A percentile compares a stretch with the other conserved stretches of the same genome.
These are phyloP conservation scores for Andrographis paniculata DNA, from an alignment of 305 asterid species.

Conservation along the genomic window DNA sequence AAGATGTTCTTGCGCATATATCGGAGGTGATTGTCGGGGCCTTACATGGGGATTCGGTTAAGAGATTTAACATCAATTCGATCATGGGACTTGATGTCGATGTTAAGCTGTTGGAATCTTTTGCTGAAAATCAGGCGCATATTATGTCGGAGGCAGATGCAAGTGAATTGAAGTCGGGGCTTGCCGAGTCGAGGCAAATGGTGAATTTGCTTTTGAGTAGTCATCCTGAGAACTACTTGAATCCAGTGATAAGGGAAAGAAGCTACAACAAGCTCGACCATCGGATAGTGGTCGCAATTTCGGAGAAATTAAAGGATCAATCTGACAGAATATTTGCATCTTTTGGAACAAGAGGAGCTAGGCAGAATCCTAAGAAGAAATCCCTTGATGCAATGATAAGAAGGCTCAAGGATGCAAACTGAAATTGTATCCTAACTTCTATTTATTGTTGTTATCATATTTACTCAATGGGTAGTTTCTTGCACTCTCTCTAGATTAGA, in stretches of 20 bases:
- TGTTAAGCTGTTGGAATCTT: slow-evolving; percentile 69
- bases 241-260: slow-evolving; percentile 88
- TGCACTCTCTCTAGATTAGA: too few species aligned
- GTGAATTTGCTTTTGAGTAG: slow-evolving; percentile 79
- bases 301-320: slow-evolving; percentile 89
- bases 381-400: slow-evolving; percentile 85
- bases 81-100: slow-evolving; percentile 78
- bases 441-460: too few species aligned
- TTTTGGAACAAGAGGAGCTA: slow-evolving; percentile 85
- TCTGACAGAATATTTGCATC: slow-evolving; percentile 78
- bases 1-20: slow-evolving; percentile 81
- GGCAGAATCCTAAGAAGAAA: slow-evolving; percentile 85
- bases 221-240: slow-evolving; percentile 90
- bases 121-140: slow-evolving; percentile 83
- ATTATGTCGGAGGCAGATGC: slow-evolving; percentile 63
- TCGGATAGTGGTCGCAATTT: slow-evolving; percentile 68
- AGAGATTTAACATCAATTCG: slow-evolving; percentile 63
- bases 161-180: slow-evolving; percentile 57
- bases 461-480: too few species aligned
- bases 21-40: slow-evolving; percentile 81
- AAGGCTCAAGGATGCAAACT: slow-evolving; percentile 83
- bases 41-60: slow-evolving; percentile 71
- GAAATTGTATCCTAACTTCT: slow-evolving; percentile 29
- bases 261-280: slow-evolving; percentile 76
- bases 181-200: slow-evolving; percentile 85